Evolutionary conservation across 2,329 filamentous ascomycete species (phyloP), one percentile per base, ranked within the genome.

Genomic region (Aquanectria penicillioides): DNA sequence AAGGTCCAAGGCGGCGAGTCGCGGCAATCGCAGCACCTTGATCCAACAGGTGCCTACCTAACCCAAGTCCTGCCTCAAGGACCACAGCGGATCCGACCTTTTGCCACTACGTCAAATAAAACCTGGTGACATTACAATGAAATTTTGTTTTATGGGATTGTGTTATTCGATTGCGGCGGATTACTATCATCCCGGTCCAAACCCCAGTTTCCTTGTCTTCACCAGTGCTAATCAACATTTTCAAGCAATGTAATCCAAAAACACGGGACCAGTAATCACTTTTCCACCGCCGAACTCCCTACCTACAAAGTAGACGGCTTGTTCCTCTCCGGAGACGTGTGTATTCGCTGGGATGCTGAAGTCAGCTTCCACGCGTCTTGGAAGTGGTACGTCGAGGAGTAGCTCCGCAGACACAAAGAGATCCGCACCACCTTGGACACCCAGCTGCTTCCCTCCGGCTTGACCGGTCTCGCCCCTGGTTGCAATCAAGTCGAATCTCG

Each of bases 371-470:
- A 70, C 67, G 15, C 57, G 41, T 4, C 23, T 60, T 10, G 69
- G 68, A 26, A 74, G 55, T 2, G 36, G 10, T 2, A 66, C 56
- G 36, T 69, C 65, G 8, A 59, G 46, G 2, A 72, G 22, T 10
- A 41, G 43, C 25, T 72, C 65, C 10, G 61, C 56, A 1, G 57
- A 62, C 4, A 73, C 59, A 38, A 70, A 69, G 0, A 74, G 56
- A 6, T 70, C 68, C 4, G 66, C 69, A 7, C 69, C 71, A 3
- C 69, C 71, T 1, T 40, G 29, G n/a, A 71, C 64, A 2, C 57
- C 48, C 8, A 64, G 9, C 7, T 18, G 22, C 49, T 63, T 69
- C 4, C 66, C 69, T 5, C 62, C 66, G 7, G 36, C 29, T 13
- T 25, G 18, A 6, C 15, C 17, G 7, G 59, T 33, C 26, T 69